Evolutionary conservation across 257 asterid species (phyloP), one percentile per base, ranked within the genome.

Genomic region (Petunia secreta): DNA sequence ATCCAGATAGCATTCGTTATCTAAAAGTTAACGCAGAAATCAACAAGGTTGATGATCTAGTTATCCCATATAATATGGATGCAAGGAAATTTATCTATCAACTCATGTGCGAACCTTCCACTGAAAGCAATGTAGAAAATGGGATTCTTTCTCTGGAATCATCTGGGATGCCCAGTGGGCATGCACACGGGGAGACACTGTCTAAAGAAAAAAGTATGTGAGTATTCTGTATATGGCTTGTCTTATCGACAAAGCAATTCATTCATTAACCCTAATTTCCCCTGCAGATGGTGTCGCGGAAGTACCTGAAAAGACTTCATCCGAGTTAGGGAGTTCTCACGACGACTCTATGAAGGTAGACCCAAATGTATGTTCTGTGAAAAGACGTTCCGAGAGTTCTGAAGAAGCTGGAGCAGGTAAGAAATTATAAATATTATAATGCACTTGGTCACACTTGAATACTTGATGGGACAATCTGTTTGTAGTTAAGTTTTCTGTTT

Each of bases 1-100:
- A 95, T 76, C 99, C 99, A 39, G 97, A 92, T 77, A 95, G 99
- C 75, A 62, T 89, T 75, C 91, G 57, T 55, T 95, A 86, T 87
- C 89, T 93, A 89, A 92, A 95, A 88, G 84, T 88, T 44, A 95
- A 95, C 86, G 95, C 99, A 36, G 94, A 89, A 84, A 62, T 79
- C 81, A 95, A 91, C 89, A 92, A 91, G 89, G 97, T 91, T 83
- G 84, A 93, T 80, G 86, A 88, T 89, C 89, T 92, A 14, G 87
- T 95, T 82, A 88, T 79, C 58, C 85, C 96, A 34, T 89, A 90
- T 91, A 95, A 95, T 88, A 80, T 88, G 92, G 99, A 95, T 80
- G 98, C 95, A 64, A 88, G 98, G 63, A 68, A 89, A 58, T 95
- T 95, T 85, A 59, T 92, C 46, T 81, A 93, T 80, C 87, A 90